Conservation (phyloP, 106 monocot species). For the Dioscorea dumetorum region DNA sequence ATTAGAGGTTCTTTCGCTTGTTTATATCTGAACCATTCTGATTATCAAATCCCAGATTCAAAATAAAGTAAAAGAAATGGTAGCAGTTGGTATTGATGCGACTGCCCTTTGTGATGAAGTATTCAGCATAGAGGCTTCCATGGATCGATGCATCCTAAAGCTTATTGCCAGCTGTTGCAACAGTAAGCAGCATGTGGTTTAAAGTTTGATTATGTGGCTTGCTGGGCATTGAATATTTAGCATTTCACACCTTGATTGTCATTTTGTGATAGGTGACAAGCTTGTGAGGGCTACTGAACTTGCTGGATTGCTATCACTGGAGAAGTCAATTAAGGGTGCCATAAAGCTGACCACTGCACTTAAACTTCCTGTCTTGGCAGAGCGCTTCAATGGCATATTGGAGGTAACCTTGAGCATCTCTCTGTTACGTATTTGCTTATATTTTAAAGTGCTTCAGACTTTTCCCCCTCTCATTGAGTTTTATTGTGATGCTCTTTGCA, state of each 20-base stretch:
- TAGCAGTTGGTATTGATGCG: constrained; percentile 43
- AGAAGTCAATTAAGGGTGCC: constrained; percentile 84
- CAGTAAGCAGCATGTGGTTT: constrained; percentile 28
- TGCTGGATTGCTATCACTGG: constrained; percentile 56
- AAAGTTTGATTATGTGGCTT: background rate
- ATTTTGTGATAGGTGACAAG: constrained; percentile 66
- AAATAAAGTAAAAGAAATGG: constrained; percentile 57
- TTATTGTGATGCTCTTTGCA: constrained; percentile 14
- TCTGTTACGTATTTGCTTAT: background rate
- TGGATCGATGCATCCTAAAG: constrained; percentile 82
- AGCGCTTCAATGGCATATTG: constrained; percentile 63
- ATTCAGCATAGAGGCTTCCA: constrained; percentile 63
- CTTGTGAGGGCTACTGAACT: constrained; percentile 91
- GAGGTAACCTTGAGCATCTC: constrained; percentile 38
- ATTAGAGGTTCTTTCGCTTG: background rate
- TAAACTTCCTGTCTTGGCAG: constrained; percentile 83
- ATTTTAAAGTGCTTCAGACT: background rate
- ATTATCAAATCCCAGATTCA: constrained; percentile 41
- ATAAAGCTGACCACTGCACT: constrained; percentile 76
- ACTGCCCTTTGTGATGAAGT: constrained; percentile 61
- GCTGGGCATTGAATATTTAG: background rate
- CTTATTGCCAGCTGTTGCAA: constrained; percentile 94
- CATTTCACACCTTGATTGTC: constrained; percentile 6
- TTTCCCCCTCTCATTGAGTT: background rate
- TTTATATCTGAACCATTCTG: background rate